These are phyloP conservation scores for Umbelopsis sp. DNA, from an alignment of 192 early-diverging fungal species.

Conservation along the genomic window DNA sequence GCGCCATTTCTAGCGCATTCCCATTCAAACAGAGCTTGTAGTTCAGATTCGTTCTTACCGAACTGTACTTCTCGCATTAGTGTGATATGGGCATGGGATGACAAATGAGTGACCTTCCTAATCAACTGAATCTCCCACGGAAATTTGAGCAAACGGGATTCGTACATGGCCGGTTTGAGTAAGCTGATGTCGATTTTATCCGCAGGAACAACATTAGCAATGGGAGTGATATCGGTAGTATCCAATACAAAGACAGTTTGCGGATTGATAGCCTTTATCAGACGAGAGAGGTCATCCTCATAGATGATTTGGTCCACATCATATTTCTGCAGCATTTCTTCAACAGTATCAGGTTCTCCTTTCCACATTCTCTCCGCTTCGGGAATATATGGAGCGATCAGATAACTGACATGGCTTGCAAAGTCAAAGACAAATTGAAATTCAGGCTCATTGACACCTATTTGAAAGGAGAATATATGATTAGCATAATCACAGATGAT, in stretches of 20 bases:
- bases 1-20: conserved; percentile 68
- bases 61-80: conserved; percentile 75
- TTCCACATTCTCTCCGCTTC: conserved; percentile 82
- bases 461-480: background rate
- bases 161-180: conserved; percentile 60
- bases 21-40: conserved; percentile 80
- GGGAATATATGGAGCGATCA: conserved; percentile 71
- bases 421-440: conserved; percentile 76
- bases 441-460: conserved; percentile 73
- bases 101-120: conserved; percentile 74
- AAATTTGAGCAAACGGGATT: conserved; percentile 85
- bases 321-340: conserved; percentile 57
- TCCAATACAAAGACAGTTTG: conserved; percentile 53
- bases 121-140: conserved; percentile 77
- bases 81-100: conserved; percentile 73
- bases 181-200: conserved; percentile 29
- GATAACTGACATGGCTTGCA: conserved; percentile 55
- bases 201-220: background rate
- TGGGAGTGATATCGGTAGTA: conserved; percentile 40
- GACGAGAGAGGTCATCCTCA: conserved; percentile 52
- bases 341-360: conserved; percentile 63
- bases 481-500: background rate
- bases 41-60: conserved; percentile 69
- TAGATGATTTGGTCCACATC: conserved; percentile 73
- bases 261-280: conserved; percentile 52